These are phyloP conservation scores for Babesia caballi DNA, from an alignment of 169 alveolate genomes.

Conservation along the genomic window DNA sequence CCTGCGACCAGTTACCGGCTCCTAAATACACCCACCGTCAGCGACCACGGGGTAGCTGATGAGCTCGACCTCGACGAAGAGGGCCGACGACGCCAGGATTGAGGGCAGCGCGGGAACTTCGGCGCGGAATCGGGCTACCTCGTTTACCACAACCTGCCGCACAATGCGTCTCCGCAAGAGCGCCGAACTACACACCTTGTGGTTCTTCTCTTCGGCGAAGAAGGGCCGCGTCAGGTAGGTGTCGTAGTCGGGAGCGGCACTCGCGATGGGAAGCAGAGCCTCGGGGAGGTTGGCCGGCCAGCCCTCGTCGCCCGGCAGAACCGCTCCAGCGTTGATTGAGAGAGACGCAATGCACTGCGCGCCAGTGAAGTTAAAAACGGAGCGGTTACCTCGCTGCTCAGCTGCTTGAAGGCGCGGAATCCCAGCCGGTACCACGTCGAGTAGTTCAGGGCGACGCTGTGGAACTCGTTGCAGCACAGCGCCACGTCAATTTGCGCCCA, in stretches of 20 bases:
- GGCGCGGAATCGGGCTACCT: slow-evolving; percentile 17
- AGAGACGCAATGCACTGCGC: slow-evolving; percentile 1
- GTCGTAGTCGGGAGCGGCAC: not conserved
- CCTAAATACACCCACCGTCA: not conserved
- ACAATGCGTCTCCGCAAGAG: not conserved
- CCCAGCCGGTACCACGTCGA: slow-evolving; percentile 4
- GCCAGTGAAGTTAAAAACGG: not conserved
- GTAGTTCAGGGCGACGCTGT: not conserved
- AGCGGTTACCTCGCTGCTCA: not conserved
- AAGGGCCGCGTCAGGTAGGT: slow-evolving; percentile 1
- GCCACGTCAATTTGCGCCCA: slow-evolving; percentile 22
- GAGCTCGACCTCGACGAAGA: slow-evolving; percentile 32
- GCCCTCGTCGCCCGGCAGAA: not conserved
- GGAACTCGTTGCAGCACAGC: not conserved
- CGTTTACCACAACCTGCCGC: slow-evolving; percentile 12
- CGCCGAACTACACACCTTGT: not conserved
- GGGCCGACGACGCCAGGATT: not conserved
- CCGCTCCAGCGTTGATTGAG: not conserved
- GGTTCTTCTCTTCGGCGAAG: not conserved
- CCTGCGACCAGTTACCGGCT: not conserved
- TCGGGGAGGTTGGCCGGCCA: not conserved
- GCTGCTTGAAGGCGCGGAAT: slow-evolving; percentile 12
- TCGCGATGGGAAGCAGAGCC: not conserved
- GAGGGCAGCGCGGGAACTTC: slow-evolving; percentile 51
- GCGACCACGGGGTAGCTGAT: not conserved